These are phyloP conservation scores for Hericium rajendrae DNA, from an alignment of 768 basidiomycete species.

Conservation along the genomic window DNA sequence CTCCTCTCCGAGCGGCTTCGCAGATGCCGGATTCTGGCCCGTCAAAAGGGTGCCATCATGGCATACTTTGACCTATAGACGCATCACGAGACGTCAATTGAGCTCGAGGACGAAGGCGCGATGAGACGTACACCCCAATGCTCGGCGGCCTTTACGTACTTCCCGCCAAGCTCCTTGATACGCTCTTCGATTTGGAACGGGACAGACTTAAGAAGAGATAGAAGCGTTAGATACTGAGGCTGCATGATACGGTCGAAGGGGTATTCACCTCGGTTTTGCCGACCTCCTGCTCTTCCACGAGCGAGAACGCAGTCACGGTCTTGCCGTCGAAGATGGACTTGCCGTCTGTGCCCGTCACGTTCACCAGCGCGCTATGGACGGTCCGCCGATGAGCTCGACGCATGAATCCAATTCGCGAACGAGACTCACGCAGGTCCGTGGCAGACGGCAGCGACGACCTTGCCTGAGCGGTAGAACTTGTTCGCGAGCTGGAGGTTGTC, in stretches of 20 bases:
- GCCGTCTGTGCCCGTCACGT: slow-evolving; percentile 41
- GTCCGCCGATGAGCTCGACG: not conserved
- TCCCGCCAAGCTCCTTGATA: slow-evolving; percentile 55
- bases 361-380: slow-evolving; percentile 41
- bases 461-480: slow-evolving; percentile 59
- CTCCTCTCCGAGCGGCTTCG: slow-evolving; percentile 44
- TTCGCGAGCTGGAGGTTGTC: slow-evolving; percentile 48
- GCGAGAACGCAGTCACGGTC: slow-evolving; percentile 57
- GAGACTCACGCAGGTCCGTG: slow-evolving; percentile 62
- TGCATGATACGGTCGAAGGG: too few species aligned
- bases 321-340: slow-evolving; percentile 58
- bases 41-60: slow-evolving; percentile 53
- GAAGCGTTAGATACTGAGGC: not conserved
- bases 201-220: slow-evolving; percentile 28
- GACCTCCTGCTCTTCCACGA: slow-evolving; percentile 50
- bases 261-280: slow-evolving; percentile 34
- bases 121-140: slow-evolving; percentile 44
- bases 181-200: slow-evolving; percentile 68
- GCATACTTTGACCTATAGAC: slow-evolving; percentile 34
- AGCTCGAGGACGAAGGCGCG: not conserved
- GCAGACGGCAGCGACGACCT: slow-evolving; percentile 65
- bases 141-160: slow-evolving; percentile 46
- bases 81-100: not conserved
- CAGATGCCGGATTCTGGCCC: slow-evolving; percentile 69
- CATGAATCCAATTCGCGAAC: not conserved